These are phyloP conservation scores for Tetraselmis chui DNA, from an alignment of 139 green algal species.

Conservation along the genomic window DNA sequence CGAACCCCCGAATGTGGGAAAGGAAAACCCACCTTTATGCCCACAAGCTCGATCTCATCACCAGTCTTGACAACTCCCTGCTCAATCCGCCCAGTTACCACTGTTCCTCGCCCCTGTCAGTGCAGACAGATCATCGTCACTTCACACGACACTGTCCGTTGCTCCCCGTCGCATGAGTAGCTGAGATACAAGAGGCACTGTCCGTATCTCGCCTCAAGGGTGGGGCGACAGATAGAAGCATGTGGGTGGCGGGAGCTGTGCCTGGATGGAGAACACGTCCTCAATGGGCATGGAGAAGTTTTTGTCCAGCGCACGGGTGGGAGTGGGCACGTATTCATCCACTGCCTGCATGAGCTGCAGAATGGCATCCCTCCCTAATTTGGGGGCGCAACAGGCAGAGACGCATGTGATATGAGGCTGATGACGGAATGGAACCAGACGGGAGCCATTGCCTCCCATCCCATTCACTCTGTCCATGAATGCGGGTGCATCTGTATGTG, in stretches of 20 bases:
- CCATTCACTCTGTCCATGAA: too few relatives aligned
- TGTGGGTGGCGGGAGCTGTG: too few relatives aligned
- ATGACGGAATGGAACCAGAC: too few relatives aligned
- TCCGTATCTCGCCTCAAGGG: too few relatives aligned
- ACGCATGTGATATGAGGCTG: too few relatives aligned
- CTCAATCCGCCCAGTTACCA: conserved; percentile 91
- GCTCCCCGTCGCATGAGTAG: too few relatives aligned
- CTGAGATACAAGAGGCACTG: too few relatives aligned
- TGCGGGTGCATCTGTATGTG: too few relatives aligned
- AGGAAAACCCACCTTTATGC: conserved; percentile 63
- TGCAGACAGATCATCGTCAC: background rate
- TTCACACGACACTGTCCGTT: background rate
- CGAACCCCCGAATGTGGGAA: too few relatives aligned
- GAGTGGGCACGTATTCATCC: conserved; percentile 77
- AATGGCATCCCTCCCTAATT: conserved; percentile 60
- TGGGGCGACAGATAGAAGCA: background rate
- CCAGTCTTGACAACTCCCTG: conserved; percentile 86
- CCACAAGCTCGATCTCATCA: conserved; percentile 92
- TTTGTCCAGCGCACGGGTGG: conserved; percentile 83
- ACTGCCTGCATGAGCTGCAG: conserved; percentile 86
- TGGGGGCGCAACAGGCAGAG: too few relatives aligned
- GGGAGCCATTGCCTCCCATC: too few relatives aligned
- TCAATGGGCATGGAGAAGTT: conserved; percentile 96
- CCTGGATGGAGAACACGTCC: conserved; percentile 93
- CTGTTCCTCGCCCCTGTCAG: conserved; percentile 76